Evolutionary conservation across 306 rosid species (phyloP).

Genomic region (Fagus sylvatica): DNA sequence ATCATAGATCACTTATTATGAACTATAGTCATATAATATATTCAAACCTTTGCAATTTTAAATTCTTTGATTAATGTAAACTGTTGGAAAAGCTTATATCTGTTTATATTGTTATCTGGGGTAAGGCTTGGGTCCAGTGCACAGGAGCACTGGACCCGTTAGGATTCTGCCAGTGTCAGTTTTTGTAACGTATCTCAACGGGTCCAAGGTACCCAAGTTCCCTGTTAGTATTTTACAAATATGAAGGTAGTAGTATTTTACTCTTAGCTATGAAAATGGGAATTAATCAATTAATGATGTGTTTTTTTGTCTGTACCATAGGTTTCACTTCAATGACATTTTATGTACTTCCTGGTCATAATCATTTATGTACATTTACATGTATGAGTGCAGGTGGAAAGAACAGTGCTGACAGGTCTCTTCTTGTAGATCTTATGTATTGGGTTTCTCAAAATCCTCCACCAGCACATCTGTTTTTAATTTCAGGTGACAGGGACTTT

Average conservation of each 20-base stretch:
- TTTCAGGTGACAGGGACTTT: constrained; percentile 78
- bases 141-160: no score
- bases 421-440: constrained; percentile 73
- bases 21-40: not conserved
- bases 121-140: no score
- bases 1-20: not conserved
- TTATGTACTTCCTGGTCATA: not conserved
- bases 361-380: not conserved
- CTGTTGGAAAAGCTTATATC: not conserved
- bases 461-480: constrained; percentile 88
- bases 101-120: no score
- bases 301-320: not conserved
- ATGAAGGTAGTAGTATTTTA: not conserved
- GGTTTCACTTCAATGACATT: not conserved
- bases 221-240: no score
- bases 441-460: constrained; percentile 98
- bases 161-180: no score
- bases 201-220: no score
- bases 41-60: not conserved
- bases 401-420: constrained; percentile 79
- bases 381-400: constrained; percentile 69
- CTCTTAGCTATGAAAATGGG: not conserved
- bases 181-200: no score
- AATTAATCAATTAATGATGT: not conserved
- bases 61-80: not conserved